phyloP scores from a whole-genome alignment of 2,329 filamentous ascomycete species.

The Cercospora beticola region DNA sequence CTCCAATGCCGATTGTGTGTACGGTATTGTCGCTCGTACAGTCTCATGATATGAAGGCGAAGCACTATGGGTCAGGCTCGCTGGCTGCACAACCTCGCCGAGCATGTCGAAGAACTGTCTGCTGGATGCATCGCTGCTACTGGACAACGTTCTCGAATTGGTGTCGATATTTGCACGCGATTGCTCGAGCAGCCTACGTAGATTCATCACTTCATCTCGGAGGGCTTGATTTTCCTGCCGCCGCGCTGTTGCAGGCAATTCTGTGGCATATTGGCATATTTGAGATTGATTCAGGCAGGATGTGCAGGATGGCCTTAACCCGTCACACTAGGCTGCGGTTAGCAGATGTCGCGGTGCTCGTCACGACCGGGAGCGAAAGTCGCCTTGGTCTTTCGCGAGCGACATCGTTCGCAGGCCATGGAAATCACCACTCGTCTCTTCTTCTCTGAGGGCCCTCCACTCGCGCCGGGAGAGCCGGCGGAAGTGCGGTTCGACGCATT shows the following conservation, averaged over 20 bases:
- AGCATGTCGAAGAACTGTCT: not conserved
- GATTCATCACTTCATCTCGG: not conserved
- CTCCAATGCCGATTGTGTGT: not conserved
- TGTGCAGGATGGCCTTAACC: not conserved
- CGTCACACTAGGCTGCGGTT: not conserved
- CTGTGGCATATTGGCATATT: not conserved
- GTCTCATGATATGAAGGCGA: not conserved
- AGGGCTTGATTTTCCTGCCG: not conserved
- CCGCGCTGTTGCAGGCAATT: not conserved
- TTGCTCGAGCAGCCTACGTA: not conserved
- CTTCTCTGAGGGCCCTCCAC: not conserved
- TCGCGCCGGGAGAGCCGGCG: not conserved
- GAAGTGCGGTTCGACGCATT: not conserved
- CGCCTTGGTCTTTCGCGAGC: not conserved
- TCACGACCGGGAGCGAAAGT: not conserved
- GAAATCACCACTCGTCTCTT: not conserved
- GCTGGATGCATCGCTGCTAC: not conserved
- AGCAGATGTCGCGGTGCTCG: not conserved
- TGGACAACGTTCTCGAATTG: not conserved
- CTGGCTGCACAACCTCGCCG: not conserved
- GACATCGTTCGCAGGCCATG: not conserved
- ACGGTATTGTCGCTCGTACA: not conserved
- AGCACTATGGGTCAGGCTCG: not conserved
- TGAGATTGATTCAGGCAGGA: not conserved
- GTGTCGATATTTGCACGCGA: not conserved